Evolutionary conservation across 2,329 filamentous ascomycete genomes (phyloP).

Genomic region (Colletotrichum chrysophilum): DNA sequence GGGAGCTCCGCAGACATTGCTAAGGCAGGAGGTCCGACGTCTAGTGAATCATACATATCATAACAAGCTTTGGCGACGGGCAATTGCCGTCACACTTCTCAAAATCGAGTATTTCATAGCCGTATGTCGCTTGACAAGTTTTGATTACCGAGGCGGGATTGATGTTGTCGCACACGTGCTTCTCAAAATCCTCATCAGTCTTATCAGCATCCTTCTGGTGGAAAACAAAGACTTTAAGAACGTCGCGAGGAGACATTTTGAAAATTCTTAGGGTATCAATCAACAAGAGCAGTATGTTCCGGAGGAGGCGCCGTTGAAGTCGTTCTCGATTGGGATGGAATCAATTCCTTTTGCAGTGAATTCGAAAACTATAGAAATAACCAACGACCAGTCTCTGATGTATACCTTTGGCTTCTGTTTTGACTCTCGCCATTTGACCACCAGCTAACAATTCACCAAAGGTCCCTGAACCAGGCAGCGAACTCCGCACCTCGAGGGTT

Average conservation of each 20-base stretch:
- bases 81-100: rapidly evolving
- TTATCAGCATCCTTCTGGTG: background rate
- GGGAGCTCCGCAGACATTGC: background rate
- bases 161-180: background rate
- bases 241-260: rapidly evolving
- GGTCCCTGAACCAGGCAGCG: rapidly evolving
- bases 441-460: rapidly evolving
- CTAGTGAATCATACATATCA: rapidly evolving
- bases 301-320: rapidly evolving
- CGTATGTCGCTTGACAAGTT: background rate
- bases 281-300: rapidly evolving
- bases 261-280: rapidly evolving
- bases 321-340: too few relatives aligned
- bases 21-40: rapidly evolving
- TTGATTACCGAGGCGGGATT: background rate
- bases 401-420: background rate
- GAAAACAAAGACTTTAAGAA: rapidly evolving
- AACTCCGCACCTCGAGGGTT: background rate
- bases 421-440: rapidly evolving
- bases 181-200: background rate
- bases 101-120: background rate
- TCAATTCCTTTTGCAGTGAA: too few relatives aligned
- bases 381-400: rapidly evolving
- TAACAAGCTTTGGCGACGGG: rapidly evolving
- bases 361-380: too few relatives aligned